Evolutionary conservation across 495 filamentous ascomycete species (phyloP), one percentile per base, ranked within the genome.

Genomic region (Penicillium arizonense): DNA sequence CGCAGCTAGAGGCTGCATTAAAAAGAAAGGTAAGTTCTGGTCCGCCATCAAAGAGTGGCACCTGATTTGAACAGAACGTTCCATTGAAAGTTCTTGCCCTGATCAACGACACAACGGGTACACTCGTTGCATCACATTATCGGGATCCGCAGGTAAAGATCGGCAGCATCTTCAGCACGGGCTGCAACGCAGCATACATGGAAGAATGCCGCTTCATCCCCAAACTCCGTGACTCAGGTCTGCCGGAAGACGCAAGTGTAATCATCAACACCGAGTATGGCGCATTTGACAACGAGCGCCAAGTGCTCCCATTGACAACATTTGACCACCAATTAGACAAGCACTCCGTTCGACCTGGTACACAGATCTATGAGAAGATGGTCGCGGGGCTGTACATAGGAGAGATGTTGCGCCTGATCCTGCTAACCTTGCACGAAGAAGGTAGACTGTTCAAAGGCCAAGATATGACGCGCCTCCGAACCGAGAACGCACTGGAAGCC

Each of bases 201-300:
- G 93, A 97, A 69, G 75, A 88, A 62, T 84, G 82, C 56, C 85
- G 87, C 12, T 85, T 82, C 0, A 87, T 97, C 48, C 90, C 91
- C 35, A 97, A 97, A 74, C 79, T 97, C 16, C 85, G 82, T 13
- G 84, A 88, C 65, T 77, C 87, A 72, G 89, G 89, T 21, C 80
- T 97, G 11, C 86, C 88, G n/a, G 80, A 87, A 2, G 82, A 88
- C 36, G 82, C 84, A 52, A 87, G 83, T 24, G 93, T 97, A 72
- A 90, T 90, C 44, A 97, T 97, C 75, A 97, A 97, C 76, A 96
- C 93, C 70, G 93, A 97, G 72, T 97, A 90, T 81, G 93, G 93
- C 44, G 91, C 93, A 36, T 97, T 97, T 68, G 93, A 97, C 70
- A 96, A 95, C 68, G 88, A 95, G 64, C 84, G 89, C 70, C 76